Evolutionary conservation across 306 rosid genomes (phyloP), one percentile per base, ranked within the genome.

Genomic region (Boehmeria nivea): DNA sequence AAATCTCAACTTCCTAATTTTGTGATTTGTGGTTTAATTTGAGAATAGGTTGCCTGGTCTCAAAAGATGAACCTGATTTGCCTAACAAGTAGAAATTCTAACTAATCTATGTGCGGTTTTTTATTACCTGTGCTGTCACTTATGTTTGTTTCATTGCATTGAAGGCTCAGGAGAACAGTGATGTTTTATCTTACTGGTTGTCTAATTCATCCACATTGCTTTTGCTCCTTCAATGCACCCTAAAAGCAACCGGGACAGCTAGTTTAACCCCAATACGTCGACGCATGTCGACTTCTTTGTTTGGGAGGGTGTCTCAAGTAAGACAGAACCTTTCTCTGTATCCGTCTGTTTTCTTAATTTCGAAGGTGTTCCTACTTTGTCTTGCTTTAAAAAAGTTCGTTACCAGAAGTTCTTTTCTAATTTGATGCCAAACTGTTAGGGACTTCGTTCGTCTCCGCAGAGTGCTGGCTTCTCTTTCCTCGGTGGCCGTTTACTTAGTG

Each of bases 251-350:
- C 70, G 96, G 99, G 43, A 93, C 96, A 27, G 99, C 96, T 53
- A 85, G 93, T 87, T 72, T 93, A 81, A 93, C 99, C 47, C 99
- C 99, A 40, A 96, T 82, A 48, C 85, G 99, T 59, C 86, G 96
- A 60, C 78, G 95, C 67, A 73, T 89, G 31, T 78, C 99, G 37
- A 74, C 99, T 46, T 76, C 96, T 71, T 78, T 93, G 51, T 87
- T 93, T 67, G 99, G 99, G 75, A 87, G 95, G 82, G 84, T 93
- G 95, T 87, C 99, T 64, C 99, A 93, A 72, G 99, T 87, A 84
- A 46, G 70, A 73, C 28, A 21, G 33, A 44, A 45, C 11, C 64
- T 3, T 24, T 40, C 75, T 59, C 25, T 64, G 36, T 31, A 31
- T 31, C 9, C 9, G 0, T 60, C 28, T 54, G 63, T 51, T 55